Percentiles rank a stretch among this genome's conserved stretches.
Evolutionary conservation across 2,329 filamentous ascomycete genomes (phyloP).

Genomic region (Cercospora sp.): DNA sequence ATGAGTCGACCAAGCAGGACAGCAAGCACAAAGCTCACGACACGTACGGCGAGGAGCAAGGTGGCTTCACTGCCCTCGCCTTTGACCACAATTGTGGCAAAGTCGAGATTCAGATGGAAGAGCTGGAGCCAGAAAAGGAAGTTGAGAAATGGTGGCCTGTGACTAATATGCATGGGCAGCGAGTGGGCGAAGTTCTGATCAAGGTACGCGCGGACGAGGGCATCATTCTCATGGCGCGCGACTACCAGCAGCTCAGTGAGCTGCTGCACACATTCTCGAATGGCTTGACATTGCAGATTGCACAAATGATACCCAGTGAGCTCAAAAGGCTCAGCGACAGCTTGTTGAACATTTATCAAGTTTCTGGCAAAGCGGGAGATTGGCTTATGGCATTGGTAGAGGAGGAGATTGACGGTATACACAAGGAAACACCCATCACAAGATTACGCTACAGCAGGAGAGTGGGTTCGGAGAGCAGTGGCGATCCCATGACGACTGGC

Average conservation of each 20-base stretch:
- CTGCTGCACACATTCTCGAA: slow-evolving; percentile 82
- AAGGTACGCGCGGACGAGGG: slow-evolving; percentile 83
- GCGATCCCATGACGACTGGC: slow-evolving; percentile 48
- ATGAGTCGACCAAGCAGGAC: slow-evolving; percentile 37
- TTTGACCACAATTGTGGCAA: slow-evolving; percentile 61
- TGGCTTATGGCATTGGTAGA: slow-evolving; percentile 94
- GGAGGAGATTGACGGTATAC: slow-evolving; percentile 92
- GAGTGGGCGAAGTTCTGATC: slow-evolving; percentile 80
- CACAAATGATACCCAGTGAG: slow-evolving; percentile 73
- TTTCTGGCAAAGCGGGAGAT: slow-evolving; percentile 77
- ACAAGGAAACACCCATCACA: slow-evolving; percentile 73
- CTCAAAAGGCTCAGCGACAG: slow-evolving; percentile 80
- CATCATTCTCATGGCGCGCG: slow-evolving; percentile 79
- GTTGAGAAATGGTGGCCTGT: slow-evolving; percentile 85
- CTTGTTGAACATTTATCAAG: slow-evolving; percentile 92
- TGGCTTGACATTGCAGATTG: slow-evolving; percentile 80
- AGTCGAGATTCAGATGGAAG: slow-evolving; percentile 79
- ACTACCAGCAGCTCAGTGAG: slow-evolving; percentile 81
- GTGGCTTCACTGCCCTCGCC: slow-evolving; percentile 48
- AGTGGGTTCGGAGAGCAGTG: slow-evolving; percentile 69
- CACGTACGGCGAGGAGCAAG: slow-evolving; percentile 40
- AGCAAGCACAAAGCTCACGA: slow-evolving; percentile 42
- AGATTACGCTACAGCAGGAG: slow-evolving; percentile 65
- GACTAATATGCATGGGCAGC: slow-evolving; percentile 71
- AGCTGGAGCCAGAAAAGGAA: slow-evolving; percentile 73